Percentiles rank a stretch among this genome's conserved stretches.
phyloP scores from a whole-genome alignment of 1,284 basidiomycete species.

The Boletus mariae region DNA sequence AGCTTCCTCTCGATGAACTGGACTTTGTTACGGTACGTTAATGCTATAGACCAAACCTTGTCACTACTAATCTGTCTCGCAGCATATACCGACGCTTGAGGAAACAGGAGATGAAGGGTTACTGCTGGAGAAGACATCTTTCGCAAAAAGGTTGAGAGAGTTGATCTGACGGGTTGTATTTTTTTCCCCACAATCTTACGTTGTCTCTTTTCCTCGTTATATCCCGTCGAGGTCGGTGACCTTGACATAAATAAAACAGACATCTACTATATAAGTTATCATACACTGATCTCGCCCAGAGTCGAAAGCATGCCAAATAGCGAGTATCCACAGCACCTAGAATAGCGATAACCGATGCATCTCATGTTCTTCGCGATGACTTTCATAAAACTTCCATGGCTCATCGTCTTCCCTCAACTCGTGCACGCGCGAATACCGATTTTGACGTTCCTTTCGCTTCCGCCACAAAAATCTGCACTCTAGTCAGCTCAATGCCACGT shows the following conservation, averaged over 20 bases:
- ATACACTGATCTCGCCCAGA: too few species aligned
- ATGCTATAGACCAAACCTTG: background rate
- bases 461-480: conserved; percentile 32
- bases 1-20: background rate
- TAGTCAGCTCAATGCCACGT: background rate
- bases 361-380: conserved; percentile 12
- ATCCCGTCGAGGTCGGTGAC: too few species aligned
- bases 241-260: too few species aligned
- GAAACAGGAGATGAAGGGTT: background rate
- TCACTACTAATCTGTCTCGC: background rate
- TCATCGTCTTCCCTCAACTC: conserved; percentile 31
- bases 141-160: background rate
- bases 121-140: background rate
- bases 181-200: too few species aligned
- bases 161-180: background rate
- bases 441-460: conserved; percentile 19
- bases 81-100: background rate
- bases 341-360: conserved; percentile 10
- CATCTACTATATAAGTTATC: too few species aligned
- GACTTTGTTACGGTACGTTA: background rate
- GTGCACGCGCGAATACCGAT: conserved; percentile 25
- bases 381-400: conserved; percentile 31
- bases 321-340: background rate
- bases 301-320: background rate
- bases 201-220: too few species aligned